Base-by-base conservation (phyloP, 2,329 filamentous ascomycete genomes). In the Apiospora marii region DNA sequence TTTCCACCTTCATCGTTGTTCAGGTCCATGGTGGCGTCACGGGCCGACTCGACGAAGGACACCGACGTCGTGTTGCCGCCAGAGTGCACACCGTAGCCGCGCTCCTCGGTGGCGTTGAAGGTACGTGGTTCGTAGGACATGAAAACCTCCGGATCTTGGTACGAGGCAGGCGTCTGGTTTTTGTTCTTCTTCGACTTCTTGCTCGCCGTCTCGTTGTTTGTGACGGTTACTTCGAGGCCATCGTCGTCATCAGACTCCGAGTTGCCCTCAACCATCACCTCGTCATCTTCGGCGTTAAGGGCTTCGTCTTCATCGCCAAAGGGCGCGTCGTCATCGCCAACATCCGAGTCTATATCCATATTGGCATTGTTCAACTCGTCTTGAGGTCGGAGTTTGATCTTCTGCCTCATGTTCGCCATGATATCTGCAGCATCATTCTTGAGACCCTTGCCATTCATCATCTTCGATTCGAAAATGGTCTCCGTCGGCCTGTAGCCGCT, bases 121-220 rank as follows among this genome's bases (percentile, higher is more conserved):
- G 91, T 91, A 74, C 93, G 92, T 0, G 96, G 96, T 1, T 91
- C 94, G 87, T 99, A 99, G 13, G 94, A 93, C 95, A 99, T 98
- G 90, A 97, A 99, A 77, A 96, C 91, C 64, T 98, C 95, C 0
- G 92, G 89, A 81, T 98, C 95, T 80, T 94, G 91, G 88, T 91
- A 98, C 67, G 91, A 89, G 16, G 80, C 64, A 37, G 68, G 19
- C 24, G 41, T 43, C 16, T 12, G 6, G n/a, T 67, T 67, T 89
- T 78, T 85, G 89, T 68, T 75, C 72, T 68, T 75, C 72, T 74
- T 74, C 72, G 70, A 69, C 75, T 86, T 89, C 80, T 82, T 90
- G 74, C 85, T 84, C 78, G 84, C 80, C 76, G 87, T 83, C 67
- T 84, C 81, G 64, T 89, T 84, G 79, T 91, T 91, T 19, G 91